phyloP scores from a whole-genome alignment of 352 stramenopile genomes.

The Blastocystis sp. region DNA sequence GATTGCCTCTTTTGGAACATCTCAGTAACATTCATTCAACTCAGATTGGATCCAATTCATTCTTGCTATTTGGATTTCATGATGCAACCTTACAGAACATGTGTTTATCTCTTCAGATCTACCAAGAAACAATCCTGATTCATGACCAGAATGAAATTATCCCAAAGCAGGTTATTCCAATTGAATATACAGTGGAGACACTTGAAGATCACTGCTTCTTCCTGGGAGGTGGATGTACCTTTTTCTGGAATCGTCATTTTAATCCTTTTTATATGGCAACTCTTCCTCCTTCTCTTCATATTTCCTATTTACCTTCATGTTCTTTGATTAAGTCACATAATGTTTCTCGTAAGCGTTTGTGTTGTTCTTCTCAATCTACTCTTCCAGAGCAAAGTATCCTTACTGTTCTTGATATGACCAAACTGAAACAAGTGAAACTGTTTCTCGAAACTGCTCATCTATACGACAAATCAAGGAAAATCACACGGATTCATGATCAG shows the following conservation, averaged over 20 bases:
- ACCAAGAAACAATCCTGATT: too few species aligned
- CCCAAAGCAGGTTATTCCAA: neutral
- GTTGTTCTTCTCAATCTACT: too few species aligned
- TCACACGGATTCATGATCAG: constrained; percentile 2
- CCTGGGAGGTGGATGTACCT: neutral
- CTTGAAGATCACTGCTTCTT: neutral
- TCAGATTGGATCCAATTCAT: too few species aligned
- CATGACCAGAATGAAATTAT: too few species aligned
- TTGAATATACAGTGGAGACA: neutral
- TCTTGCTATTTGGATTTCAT: too few species aligned
- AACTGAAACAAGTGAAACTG: neutral
- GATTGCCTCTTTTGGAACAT: too few species aligned
- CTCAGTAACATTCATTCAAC: too few species aligned
- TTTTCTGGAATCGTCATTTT: constrained; percentile 14
- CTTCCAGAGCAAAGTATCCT: neutral
- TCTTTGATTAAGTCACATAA: too few species aligned
- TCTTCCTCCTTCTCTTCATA: neutral
- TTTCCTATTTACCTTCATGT: neutral
- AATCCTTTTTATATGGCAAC: neutral
- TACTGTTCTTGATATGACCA: neutral
- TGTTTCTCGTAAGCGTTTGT: too few species aligned
- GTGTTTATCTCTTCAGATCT: too few species aligned
- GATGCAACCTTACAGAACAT: too few species aligned
- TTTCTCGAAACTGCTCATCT: neutral
- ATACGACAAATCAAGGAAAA: constrained; percentile 19